Percentiles rank a stretch among this genome's conserved stretches.
Evolutionary conservation across 768 basidiomycete species (phyloP).

Genomic region (Lactarius quietus): DNA sequence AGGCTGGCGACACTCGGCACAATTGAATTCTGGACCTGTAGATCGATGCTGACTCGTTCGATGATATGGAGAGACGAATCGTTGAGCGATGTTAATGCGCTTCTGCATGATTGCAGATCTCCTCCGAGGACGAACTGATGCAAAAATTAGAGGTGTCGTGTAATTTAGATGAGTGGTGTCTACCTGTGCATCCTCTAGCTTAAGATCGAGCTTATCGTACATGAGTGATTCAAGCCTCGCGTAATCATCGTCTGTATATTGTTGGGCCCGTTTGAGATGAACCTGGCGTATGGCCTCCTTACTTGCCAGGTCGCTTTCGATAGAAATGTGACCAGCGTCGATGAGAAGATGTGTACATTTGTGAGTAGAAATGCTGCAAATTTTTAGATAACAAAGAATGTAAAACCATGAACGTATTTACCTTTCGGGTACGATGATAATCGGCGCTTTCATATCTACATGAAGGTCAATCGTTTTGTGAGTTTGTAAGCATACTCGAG

Average conservation of each 20-base stretch:
- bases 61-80: constrained; percentile 74
- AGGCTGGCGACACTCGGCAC: constrained; percentile 78
- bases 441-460: constrained; percentile 93
- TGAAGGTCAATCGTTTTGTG: constrained; percentile 97
- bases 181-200: constrained; percentile 88
- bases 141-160: constrained; percentile 5
- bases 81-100: constrained; percentile 62
- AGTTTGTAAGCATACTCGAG: constrained; percentile 89
- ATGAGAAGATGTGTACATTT: constrained; percentile 84
- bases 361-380: constrained; percentile 63
- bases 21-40: constrained; percentile 90
- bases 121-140: constrained; percentile 84
- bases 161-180: constrained; percentile 20
- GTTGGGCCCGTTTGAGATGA: constrained; percentile 75
- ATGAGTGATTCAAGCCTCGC: constrained; percentile 82
- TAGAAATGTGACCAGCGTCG: constrained; percentile 95
- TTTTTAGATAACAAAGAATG: constrained; percentile 8
- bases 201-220: constrained; percentile 88
- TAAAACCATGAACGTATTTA: constrained; percentile 34
- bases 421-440: constrained; percentile 97
- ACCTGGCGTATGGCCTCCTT: constrained; percentile 76
- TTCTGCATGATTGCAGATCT: constrained; percentile 74
- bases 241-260: constrained; percentile 87
- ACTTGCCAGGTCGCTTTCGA: constrained; percentile 85
- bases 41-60: constrained; percentile 87